Percentiles rank a stretch among this genome's conserved stretches.
These are phyloP conservation scores for Coemansia sp. DNA, from an alignment of 192 early-diverging fungal genomes.

Conservation along the genomic window DNA sequence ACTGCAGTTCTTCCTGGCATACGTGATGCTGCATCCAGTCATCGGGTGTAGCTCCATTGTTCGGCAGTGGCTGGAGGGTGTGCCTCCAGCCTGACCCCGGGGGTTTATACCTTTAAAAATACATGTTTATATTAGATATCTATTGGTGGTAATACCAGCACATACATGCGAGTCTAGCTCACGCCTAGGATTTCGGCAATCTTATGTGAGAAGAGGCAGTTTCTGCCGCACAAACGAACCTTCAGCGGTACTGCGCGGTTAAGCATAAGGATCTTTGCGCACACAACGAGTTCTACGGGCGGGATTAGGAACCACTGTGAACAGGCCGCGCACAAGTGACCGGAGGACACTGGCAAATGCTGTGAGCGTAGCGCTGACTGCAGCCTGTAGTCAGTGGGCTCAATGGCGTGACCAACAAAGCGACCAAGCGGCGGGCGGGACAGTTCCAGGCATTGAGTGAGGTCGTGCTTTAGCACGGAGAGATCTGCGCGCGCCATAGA, in stretches of 20 bases:
- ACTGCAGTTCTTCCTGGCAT: slow-evolving; percentile 53
- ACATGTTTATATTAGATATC: background rate
- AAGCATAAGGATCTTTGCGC: slow-evolving; percentile 27
- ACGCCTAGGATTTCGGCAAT: slow-evolving; percentile 8
- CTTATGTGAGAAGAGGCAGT: slow-evolving; percentile 19
- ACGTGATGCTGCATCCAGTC: slow-evolving; percentile 54
- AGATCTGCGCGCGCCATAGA: slow-evolving; percentile 21
- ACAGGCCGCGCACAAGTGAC: slow-evolving; percentile 42
- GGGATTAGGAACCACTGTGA: slow-evolving; percentile 32
- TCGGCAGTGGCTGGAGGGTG: slow-evolving; percentile 35
- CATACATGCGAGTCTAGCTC: background rate
- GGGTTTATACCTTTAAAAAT: background rate
- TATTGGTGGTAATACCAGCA: background rate
- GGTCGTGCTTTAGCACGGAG: slow-evolving; percentile 23
- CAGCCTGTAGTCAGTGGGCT: slow-evolving; percentile 16
- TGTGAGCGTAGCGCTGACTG: slow-evolving; percentile 27
- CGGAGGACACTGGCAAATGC: slow-evolving; percentile 26
- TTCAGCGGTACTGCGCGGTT: slow-evolving; percentile 29
- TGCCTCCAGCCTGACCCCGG: background rate
- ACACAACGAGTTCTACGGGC: slow-evolving; percentile 30
- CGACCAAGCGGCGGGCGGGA: slow-evolving; percentile 30
- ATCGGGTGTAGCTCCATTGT: slow-evolving; percentile 50
- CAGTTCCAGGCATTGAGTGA: slow-evolving; percentile 25
- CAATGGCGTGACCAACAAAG: slow-evolving; percentile 25
- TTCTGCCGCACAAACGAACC: slow-evolving; percentile 36